Evolutionary conservation across 345 rosid genomes (phyloP).

Genomic region (Eucalyptus marginata): DNA sequence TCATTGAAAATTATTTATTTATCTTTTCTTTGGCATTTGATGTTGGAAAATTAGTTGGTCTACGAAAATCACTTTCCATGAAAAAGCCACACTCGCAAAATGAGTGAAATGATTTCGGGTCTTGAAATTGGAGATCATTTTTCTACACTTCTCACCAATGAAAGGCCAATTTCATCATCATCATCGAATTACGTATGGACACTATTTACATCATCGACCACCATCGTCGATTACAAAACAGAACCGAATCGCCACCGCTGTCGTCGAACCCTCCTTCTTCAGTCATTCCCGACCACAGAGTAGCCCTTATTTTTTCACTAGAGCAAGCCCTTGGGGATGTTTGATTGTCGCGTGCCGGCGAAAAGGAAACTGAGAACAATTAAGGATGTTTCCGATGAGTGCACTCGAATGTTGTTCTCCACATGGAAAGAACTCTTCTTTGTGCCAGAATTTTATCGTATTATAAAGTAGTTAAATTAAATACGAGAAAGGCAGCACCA

Average conservation of each 20-base stretch:
- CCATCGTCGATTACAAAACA: neutral
- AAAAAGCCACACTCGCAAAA: too few species aligned
- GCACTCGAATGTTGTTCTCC: neutral
- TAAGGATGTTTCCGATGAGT: neutral
- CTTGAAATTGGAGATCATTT: neutral
- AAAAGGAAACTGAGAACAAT: neutral
- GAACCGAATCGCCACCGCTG: neutral
- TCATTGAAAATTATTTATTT: too few species aligned
- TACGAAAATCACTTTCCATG: too few species aligned
- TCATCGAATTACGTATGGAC: too few species aligned
- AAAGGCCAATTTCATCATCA: neutral
- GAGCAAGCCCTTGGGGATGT: neutral
- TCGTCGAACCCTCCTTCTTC: neutral
- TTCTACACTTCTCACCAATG: neutral
- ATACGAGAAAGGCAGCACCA: neutral
- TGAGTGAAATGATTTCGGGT: too few species aligned
- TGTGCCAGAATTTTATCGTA: neutral
- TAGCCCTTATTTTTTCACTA: neutral
- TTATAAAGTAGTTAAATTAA: neutral
- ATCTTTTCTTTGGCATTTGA: too few species aligned
- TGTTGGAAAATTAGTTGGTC: too few species aligned
- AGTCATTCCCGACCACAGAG: neutral
- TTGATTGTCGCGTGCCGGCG: neutral
- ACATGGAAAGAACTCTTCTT: neutral
- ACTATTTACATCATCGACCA: neutral